phyloP scores from a whole-genome alignment of 1,284 basidiomycete genomes.

The Ustilago curta region DNA sequence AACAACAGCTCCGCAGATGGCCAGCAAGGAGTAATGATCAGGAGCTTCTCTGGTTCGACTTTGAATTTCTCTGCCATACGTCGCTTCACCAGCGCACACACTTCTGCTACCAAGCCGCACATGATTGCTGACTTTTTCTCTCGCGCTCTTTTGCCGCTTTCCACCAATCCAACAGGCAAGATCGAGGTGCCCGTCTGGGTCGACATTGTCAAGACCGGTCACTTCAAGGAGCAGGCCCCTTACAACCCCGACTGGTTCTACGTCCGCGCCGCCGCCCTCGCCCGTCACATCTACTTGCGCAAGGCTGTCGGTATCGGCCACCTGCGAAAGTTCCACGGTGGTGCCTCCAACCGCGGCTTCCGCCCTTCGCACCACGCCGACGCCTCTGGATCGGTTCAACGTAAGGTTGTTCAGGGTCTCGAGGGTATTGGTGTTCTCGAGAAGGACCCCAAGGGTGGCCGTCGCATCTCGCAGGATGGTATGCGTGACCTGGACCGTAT shows the following conservation, averaged over 20 bases:
- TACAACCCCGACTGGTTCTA: slow-evolving; percentile 99
- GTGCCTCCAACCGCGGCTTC: slow-evolving; percentile 87
- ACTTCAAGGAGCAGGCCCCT: slow-evolving; percentile 97
- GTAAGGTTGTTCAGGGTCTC: slow-evolving; percentile 86
- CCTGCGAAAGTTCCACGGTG: slow-evolving; percentile 95
- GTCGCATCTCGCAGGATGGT: slow-evolving; percentile 96
- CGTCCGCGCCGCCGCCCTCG: slow-evolving; percentile 96
- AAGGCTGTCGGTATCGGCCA: slow-evolving; percentile 98
- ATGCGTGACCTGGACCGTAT: slow-evolving; percentile 98
- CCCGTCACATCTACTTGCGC: slow-evolving; percentile 99
- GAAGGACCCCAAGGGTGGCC: slow-evolving; percentile 88
- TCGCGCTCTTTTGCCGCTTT: background rate
- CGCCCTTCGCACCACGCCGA: slow-evolving; percentile 91
- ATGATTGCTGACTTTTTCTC: background rate
- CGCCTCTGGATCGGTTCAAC: slow-evolving; percentile 77
- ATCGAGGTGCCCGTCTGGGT: slow-evolving; percentile 99
- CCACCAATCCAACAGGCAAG: slow-evolving; percentile 74
- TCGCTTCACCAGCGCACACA: background rate
- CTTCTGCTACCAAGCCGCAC: background rate
- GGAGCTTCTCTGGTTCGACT: too few relatives aligned
- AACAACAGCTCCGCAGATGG: too few relatives aligned
- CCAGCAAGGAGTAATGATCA: too few relatives aligned
- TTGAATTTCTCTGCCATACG: background rate
- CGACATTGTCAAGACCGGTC: slow-evolving; percentile 98
- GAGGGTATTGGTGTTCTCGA: slow-evolving; percentile 99